Percentiles rank a stretch among this genome's conserved stretches.
Evolutionary conservation across 345 rosid genomes (phyloP).

Genomic region (Eucalyptus sp.): DNA sequence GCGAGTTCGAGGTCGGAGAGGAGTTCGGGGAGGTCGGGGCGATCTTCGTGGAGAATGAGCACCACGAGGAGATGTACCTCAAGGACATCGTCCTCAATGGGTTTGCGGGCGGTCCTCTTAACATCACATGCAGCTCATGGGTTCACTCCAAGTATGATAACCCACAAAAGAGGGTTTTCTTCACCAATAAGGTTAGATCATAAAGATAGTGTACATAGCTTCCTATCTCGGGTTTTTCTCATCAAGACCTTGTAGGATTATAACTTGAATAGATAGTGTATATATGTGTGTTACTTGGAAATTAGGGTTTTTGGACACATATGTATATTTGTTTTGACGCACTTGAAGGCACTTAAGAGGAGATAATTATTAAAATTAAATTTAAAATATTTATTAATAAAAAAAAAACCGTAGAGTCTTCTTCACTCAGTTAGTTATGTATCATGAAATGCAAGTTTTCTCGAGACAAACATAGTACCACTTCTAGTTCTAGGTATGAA

Average conservation of each 20-base stretch:
- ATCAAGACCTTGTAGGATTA: not conserved
- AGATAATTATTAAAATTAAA: not conserved
- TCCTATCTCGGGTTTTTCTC: not conserved
- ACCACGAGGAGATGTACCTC: conserved; percentile 52
- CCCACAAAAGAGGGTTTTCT: conserved; percentile 47
- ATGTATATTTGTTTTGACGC: not conserved
- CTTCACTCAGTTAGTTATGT: not conserved
- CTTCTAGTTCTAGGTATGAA: not conserved
- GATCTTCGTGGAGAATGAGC: conserved; percentile 52
- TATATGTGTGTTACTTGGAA: not conserved
- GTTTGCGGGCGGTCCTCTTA: conserved; percentile 7
- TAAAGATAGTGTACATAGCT: not conserved
- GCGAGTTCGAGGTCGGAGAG: conserved; percentile 28
- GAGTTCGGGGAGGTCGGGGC: conserved; percentile 65
- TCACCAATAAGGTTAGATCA: conserved; percentile 34
- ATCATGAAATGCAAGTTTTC: not conserved
- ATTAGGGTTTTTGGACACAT: not conserved
- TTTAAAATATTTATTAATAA: too few species aligned
- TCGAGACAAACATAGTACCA: not conserved
- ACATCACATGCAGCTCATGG: conserved; percentile 47
- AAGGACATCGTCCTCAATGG: conserved; percentile 41
- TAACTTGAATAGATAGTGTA: not conserved
- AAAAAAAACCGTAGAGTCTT: not conserved
- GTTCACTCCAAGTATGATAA: conserved; percentile 37
- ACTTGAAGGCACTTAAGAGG: not conserved